Base-by-base conservation (phyloP, 176 grass and related monocot genomes). In the Cenchrus fungigraminus region DNA sequence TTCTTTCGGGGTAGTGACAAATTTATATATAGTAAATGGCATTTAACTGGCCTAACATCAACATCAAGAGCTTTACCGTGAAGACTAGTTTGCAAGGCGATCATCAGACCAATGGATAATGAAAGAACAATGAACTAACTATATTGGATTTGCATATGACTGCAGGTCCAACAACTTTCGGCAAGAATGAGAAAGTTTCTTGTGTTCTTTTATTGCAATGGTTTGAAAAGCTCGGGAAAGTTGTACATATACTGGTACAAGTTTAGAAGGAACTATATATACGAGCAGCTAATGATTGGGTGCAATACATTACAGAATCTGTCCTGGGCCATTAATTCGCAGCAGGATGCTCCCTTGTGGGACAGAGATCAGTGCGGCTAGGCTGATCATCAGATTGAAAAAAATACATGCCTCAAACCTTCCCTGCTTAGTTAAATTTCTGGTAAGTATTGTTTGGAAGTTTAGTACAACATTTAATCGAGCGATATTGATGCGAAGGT, bases 121-220 rank as follows among this genome's bases (percentile, higher is more conserved):
- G 59, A 64, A 79, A 74, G 22, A 79, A 14, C 7, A 51, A 6
- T 16, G 59, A 32, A 12, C 15, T 40, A 40, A 37, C 3, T 49
- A 31, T 51, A 65, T 50, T 65, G 60, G 59, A 12, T 34, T 79
- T 65, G 12, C 60, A 49, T 17, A 51, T 65, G 77, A 47, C 44
- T 32, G 60, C 44, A 31, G 22, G 47, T 31, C 71, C 71, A 73
- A 0, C 77, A 51, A 20, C 77, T 80, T 80, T 80, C 63, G 63
- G 63, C 28, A 53, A 12, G 78, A 80, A 62, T 9, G 67, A 19
- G 37, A 20, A 32, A n/a, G 47, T 80, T 79, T 16, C 46, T 11
- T 8, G 16, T 14, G 14, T 54, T 80, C 5, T 80, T 67, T 28
- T 46, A 1, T 46, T 79, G 14, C 6, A 45, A 79, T 17, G 15